A percentile compares a stretch with the other conserved stretches of the same genome.
These are phyloP conservation scores for Decorospora gaudefroyi DNA, from an alignment of 2,329 filamentous ascomycete species.

Conservation along the genomic window DNA sequence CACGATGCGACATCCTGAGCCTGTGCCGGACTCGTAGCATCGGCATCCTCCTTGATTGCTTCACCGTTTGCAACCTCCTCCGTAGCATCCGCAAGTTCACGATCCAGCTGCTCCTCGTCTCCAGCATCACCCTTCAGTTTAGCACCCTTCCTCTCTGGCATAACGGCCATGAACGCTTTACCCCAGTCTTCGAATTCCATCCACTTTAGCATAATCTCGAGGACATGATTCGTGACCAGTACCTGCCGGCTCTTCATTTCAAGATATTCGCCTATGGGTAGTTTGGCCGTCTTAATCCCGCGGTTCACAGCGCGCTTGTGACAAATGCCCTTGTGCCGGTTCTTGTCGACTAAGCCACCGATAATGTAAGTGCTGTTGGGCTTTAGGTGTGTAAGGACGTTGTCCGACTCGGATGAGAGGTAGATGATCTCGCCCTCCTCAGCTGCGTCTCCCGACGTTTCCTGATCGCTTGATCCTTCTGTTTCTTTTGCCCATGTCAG, in stretches of 20 bases:
- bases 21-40: background rate
- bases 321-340: constrained; percentile 92
- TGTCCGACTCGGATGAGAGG: constrained; percentile 85
- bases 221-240: constrained; percentile 90
- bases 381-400: constrained; percentile 80
- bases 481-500: constrained; percentile 50
- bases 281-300: constrained; percentile 82
- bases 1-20: too few relatives aligned
- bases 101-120: constrained; percentile 23
- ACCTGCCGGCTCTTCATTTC: constrained; percentile 86
- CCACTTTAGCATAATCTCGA: constrained; percentile 96
- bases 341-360: constrained; percentile 93
- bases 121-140: constrained; percentile 57
- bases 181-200: constrained; percentile 90
- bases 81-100: constrained; percentile 18
- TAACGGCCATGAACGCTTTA: constrained; percentile 81
- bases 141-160: constrained; percentile 88
- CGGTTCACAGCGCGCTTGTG: constrained; percentile 76
- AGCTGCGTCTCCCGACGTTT: constrained; percentile 18
- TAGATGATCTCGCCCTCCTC: constrained; percentile 72
- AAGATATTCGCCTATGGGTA: constrained; percentile 96
- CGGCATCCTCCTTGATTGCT: constrained; percentile 9
- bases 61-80: constrained; percentile 5
- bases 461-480: constrained; percentile 50
- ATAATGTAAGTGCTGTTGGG: constrained; percentile 91